phyloP scores from a whole-genome alignment of 495 filamentous ascomycete genomes.

The Pyrenula aspistea region DNA sequence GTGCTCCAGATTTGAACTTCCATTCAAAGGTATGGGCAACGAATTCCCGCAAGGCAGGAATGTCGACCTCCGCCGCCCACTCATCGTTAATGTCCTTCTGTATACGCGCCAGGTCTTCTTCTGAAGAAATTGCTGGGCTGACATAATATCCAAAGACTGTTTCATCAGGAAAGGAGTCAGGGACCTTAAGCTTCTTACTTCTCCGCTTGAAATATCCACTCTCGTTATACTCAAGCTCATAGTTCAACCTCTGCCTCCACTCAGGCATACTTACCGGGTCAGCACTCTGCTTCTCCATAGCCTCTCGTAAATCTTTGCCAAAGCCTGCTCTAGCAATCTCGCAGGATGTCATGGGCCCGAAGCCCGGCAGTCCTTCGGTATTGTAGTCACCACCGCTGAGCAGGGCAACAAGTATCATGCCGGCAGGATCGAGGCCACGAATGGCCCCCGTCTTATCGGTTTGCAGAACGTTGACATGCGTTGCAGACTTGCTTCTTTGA shows the following conservation, averaged over 20 bases:
- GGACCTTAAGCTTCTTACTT: conserved; percentile 62
- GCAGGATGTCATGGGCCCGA: conserved; percentile 75
- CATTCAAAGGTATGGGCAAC: conserved; percentile 76
- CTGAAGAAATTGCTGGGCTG: conserved; percentile 62
- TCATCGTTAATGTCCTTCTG: conserved; percentile 29
- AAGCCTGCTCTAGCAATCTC: conserved; percentile 86
- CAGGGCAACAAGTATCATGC: conserved; percentile 89
- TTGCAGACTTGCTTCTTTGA: conserved; percentile 52
- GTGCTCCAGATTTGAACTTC: conserved; percentile 63
- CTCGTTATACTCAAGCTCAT: conserved; percentile 74
- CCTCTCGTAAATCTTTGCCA: conserved; percentile 59
- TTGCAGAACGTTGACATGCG: conserved; percentile 50
- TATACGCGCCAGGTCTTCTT: conserved; percentile 46
- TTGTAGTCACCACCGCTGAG: conserved; percentile 96
- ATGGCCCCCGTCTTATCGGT: conserved; percentile 3
- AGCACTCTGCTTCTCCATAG: conserved; percentile 15
- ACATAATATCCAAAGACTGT: conserved; percentile 79
- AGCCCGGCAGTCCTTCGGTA: conserved; percentile 77
- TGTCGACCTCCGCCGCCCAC: conserved; percentile 57
- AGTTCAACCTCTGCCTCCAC: conserved; percentile 66
- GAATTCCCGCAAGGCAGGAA: conserved; percentile 56
- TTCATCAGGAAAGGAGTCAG: conserved; percentile 67
- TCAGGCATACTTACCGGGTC: conserved; percentile 34
- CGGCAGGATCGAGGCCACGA: conserved; percentile 58
- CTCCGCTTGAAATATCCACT: conserved; percentile 67